Percentiles rank a stretch among this genome's conserved stretches.
Conservation (phyloP, 805 yeast genomes). For the Saccharomycopsis sp. region DNA sequence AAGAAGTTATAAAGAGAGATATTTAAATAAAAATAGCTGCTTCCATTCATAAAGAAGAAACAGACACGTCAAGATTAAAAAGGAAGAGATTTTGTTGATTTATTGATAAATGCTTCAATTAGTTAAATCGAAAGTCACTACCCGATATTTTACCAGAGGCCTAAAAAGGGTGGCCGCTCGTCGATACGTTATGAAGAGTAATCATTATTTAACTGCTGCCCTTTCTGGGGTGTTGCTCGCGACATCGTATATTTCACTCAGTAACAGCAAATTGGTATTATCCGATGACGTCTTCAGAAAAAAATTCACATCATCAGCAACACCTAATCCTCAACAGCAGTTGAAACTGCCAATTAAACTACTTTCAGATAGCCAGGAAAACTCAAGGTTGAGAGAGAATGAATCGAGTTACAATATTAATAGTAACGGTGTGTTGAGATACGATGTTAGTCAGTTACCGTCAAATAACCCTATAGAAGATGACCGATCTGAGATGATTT, state of each 20-base stretch:
- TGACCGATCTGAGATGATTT: slow-evolving; percentile 77
- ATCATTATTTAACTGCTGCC: slow-evolving; percentile 13
- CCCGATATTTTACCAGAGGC: not conserved
- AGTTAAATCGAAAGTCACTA: not conserved
- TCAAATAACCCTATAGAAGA: slow-evolving; percentile 94
- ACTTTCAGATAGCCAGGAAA: slow-evolving; percentile 63
- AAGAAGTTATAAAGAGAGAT: too few species aligned
- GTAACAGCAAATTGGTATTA: slow-evolving; percentile 22
- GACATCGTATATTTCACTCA: slow-evolving; percentile 26
- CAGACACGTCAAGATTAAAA: too few species aligned
- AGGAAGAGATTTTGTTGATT: too few species aligned
- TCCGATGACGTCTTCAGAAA: not conserved
- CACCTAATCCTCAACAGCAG: slow-evolving; percentile 21
- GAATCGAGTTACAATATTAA: slow-evolving; percentile 79
- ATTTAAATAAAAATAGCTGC: too few species aligned
- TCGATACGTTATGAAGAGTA: not conserved
- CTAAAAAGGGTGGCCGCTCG: not conserved
- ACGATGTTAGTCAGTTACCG: slow-evolving; percentile 84
- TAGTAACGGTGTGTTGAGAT: slow-evolving; percentile 81
- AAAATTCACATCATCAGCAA: slow-evolving; percentile 20
- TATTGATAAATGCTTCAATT: not conserved
- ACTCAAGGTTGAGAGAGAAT: slow-evolving; percentile 54
- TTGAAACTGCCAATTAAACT: slow-evolving; percentile 50
- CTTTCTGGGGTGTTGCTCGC: slow-evolving; percentile 27
- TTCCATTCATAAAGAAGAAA: too few species aligned